These are phyloP conservation scores for Neurospora terricola DNA, from an alignment of 495 filamentous ascomycete species.

Conservation along the genomic window DNA sequence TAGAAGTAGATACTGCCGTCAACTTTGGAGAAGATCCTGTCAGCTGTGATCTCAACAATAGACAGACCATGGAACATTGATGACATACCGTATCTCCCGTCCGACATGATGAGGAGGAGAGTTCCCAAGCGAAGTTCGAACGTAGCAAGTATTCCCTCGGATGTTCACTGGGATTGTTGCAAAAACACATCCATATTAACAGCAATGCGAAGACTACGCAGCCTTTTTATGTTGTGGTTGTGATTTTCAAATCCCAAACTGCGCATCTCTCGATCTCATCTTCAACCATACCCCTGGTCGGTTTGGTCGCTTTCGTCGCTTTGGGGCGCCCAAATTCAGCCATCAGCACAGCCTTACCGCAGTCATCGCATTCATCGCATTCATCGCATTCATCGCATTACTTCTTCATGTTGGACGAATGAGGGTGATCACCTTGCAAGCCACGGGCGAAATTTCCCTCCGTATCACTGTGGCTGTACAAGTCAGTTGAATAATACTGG, in stretches of 20 bases:
- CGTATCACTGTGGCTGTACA: background rate
- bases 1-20: conserved; percentile 56
- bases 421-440: background rate
- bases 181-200: background rate
- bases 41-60: background rate
- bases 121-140: background rate
- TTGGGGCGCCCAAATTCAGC: background rate
- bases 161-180: background rate
- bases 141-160: background rate
- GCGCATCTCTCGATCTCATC: background rate
- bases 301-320: background rate
- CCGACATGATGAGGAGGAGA: background rate
- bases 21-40: conserved; percentile 16
- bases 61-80: background rate
- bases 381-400: background rate
- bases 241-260: background rate
- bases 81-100: conserved; percentile 6
- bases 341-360: background rate
- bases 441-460: background rate
- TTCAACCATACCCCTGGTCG: background rate
- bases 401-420: background rate
- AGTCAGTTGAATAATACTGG: background rate
- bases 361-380: background rate
- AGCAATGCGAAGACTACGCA: background rate
- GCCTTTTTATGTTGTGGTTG: background rate